A percentile compares a stretch with the other conserved stretches of the same genome.
These are phyloP conservation scores for Phaeosphaeriaceae sp. DNA, from an alignment of 2,329 filamentous ascomycete species.

Conservation along the genomic window DNA sequence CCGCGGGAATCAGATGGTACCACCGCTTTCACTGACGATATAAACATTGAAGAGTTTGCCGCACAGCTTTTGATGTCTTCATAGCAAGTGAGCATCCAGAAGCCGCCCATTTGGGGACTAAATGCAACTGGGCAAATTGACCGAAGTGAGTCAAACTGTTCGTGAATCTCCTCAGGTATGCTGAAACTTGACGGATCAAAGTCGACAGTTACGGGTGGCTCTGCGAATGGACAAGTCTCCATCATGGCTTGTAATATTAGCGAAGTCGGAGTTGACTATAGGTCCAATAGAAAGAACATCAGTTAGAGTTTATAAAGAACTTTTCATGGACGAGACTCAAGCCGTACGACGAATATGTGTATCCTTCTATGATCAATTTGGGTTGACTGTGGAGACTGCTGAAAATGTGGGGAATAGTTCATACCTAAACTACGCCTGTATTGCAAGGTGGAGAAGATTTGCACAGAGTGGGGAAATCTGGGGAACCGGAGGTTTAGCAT, in stretches of 20 bases:
- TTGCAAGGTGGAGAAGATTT: background rate
- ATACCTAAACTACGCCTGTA: background rate
- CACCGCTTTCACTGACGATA: background rate
- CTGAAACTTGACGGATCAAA: background rate
- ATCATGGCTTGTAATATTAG: background rate
- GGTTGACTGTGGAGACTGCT: background rate
- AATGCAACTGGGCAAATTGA: background rate
- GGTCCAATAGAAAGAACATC: too few species aligned
- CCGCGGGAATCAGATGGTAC: background rate
- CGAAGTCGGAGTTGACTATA: too few species aligned
- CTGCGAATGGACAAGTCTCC: background rate
- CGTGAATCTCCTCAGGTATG: background rate
- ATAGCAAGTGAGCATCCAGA: background rate
- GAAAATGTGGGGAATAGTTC: background rate
- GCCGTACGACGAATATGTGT: too few species aligned
- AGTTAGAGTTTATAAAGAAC: too few species aligned
- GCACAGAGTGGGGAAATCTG: background rate
- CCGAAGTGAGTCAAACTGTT: background rate
- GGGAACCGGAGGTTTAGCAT: background rate
- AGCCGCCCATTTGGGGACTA: constrained; percentile 1
- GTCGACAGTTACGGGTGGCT: background rate
- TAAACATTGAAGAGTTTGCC: background rate
- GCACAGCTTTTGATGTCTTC: background rate
- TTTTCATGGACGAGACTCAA: too few species aligned
- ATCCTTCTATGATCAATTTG: background rate